phyloP scores from a whole-genome alignment of 1,139 yeast genomes.

The Geotrichum australiense region DNA sequence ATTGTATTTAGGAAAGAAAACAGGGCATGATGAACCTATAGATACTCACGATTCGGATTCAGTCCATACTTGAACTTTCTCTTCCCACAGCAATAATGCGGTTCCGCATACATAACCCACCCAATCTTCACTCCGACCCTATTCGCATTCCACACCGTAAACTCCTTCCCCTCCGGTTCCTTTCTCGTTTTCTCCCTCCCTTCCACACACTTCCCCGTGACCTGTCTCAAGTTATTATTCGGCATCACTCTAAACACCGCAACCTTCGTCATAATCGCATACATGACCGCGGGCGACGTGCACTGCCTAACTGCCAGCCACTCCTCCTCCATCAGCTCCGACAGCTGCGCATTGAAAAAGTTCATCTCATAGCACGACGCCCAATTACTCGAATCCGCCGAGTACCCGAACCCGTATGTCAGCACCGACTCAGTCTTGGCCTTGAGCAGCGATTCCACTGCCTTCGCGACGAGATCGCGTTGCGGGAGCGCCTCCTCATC shows the following conservation, averaged over 20 bases:
- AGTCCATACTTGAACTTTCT: slow-evolving; percentile 12
- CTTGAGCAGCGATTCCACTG: too few relatives aligned
- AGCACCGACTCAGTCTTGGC: slow-evolving; percentile 8
- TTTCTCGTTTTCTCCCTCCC: slow-evolving; percentile 2
- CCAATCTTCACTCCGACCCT: too few relatives aligned
- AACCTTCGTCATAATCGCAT: slow-evolving; percentile 6
- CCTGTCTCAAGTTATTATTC: slow-evolving; percentile 9
- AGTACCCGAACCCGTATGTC: slow-evolving; percentile 7
- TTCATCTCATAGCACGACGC: slow-evolving; percentile 8
- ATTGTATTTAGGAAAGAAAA: too few relatives aligned
- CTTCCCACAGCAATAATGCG: slow-evolving; percentile 9
- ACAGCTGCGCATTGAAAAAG: slow-evolving; percentile 11
- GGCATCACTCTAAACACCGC: slow-evolving; percentile 10
- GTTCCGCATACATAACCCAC: slow-evolving; percentile 9
- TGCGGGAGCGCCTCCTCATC: too few relatives aligned
- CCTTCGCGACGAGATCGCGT: too few relatives aligned
- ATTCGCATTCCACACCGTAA: too few relatives aligned
- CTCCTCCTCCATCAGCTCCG: neutral
- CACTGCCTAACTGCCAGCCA: slow-evolving; percentile 8
- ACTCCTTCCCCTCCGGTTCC: too few relatives aligned
- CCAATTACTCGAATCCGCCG: slow-evolving; percentile 7
- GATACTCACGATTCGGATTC: slow-evolving; percentile 14
- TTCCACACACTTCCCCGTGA: slow-evolving; percentile 8
- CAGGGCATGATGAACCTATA: too few relatives aligned
- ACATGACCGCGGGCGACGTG: slow-evolving; percentile 6